These are phyloP conservation scores for Pseudognaphalium luteoalbum DNA, from an alignment of 129 eudicot species.

Conservation along the genomic window DNA sequence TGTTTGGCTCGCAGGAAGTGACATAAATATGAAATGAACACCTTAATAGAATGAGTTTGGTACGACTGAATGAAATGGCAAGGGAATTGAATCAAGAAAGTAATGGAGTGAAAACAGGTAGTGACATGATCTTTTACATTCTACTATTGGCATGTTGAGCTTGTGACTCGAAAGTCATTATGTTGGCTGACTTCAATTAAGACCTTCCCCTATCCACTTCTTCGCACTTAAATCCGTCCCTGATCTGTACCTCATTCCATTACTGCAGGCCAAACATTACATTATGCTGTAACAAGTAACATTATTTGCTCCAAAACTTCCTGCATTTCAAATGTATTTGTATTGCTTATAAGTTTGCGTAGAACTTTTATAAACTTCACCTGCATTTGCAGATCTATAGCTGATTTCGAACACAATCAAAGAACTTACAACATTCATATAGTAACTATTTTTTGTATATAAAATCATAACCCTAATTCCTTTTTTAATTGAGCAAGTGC, in stretches of 20 bases:
- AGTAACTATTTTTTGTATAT: conserved; percentile 13
- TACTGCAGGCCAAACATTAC: background rate
- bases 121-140: too few relatives aligned
- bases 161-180: too few relatives aligned
- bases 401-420: conserved; percentile 9
- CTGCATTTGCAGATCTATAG: conserved; percentile 32
- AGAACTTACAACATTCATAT: conserved; percentile 24
- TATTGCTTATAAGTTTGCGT: background rate
- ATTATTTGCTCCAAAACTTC: background rate
- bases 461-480: conserved; percentile 76
- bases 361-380: background rate
- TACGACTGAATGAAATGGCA: too few relatives aligned
- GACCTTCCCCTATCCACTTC: too few relatives aligned
- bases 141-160: too few relatives aligned
- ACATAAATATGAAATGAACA: too few relatives aligned
- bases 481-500: conserved; percentile 79
- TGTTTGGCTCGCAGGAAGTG: too few relatives aligned
- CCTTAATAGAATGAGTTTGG: too few relatives aligned
- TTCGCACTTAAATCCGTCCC: background rate
- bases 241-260: background rate
- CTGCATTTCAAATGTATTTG: background rate
- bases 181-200: too few relatives aligned
- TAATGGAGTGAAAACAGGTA: too few relatives aligned
- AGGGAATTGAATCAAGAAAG: too few relatives aligned
- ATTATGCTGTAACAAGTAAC: background rate